Base-by-base conservation (phyloP, 495 filamentous ascomycete species). In the Penicillium malachiteum region DNA sequence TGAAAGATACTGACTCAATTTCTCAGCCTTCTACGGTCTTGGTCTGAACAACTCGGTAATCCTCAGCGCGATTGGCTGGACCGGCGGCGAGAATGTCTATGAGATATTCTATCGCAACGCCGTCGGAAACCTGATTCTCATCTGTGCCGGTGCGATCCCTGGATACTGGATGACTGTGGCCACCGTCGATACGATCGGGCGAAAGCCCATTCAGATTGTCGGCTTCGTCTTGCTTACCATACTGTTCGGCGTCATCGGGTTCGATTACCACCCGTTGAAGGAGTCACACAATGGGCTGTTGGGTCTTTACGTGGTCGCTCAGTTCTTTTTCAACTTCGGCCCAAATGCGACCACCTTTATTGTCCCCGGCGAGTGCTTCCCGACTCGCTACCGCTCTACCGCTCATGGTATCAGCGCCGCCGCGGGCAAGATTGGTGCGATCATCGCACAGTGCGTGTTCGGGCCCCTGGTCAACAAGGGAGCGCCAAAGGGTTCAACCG, bases 321-420 rank as follows among this genome's bases (percentile, higher is more conserved):
- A 93, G 59, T 89, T 90, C 75, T 92, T 90, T 76, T 93, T 93
- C 81, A 92, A 93, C 74, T 92, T 83, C 55, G 76, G 91, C 1
- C 92, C 92, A 49, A 96, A 96, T 71, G 79, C 89, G 1, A 96
- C 89, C 17, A 96, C 91, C 33, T 96, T 96, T 76, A 87, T 96
- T 62, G 86, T 96, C 0, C 91, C 92, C 9, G 91, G 90, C 17
- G 92, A 96, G 67, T 87, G 84, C 62, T 96, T 94, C 76, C 92
- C 91, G 0, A 96, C 92, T 5, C 85, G 91, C 41, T 94, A 93
- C 66, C 82, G 92, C 3, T 88, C 86, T 8, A 90, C 89, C 32
- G 88, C 87, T 3, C 91, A 96, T 71, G 92, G 92, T 46, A 80
- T 96, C 67, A 90, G 86, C 5, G 92, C 91, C 11, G 91, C 87